These are phyloP conservation scores for Holtermannia corniformis DNA, from an alignment of 768 basidiomycete genomes.

Conservation along the genomic window DNA sequence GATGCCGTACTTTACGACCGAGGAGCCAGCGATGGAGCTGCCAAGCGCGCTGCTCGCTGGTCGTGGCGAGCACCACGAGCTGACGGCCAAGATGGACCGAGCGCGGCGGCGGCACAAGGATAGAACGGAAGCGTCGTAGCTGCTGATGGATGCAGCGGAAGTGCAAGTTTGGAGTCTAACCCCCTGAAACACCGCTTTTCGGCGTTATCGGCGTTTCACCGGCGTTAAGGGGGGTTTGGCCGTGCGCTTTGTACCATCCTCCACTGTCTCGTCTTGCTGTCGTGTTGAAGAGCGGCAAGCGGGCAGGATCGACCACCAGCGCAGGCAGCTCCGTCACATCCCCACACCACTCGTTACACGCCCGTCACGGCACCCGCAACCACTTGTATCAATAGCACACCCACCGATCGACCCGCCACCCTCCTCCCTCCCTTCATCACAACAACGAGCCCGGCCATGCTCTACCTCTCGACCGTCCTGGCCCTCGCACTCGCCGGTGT, in stretches of 20 bases:
- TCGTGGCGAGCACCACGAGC: conserved; percentile 95
- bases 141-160: not conserved
- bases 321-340: not conserved
- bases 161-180: not conserved
- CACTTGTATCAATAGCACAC: not conserved
- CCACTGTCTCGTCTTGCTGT: no score
- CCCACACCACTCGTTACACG: not conserved
- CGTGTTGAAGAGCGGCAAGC: no score
- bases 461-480: not conserved
- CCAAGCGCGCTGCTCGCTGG: conserved; percentile 63
- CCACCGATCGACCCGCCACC: not conserved
- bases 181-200: no score
- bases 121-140: not conserved
- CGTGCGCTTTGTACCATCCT: no score
- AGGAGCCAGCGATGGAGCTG: conserved; percentile 61
- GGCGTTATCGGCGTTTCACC: no score
- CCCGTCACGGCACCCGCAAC: not conserved
- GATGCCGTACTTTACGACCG: conserved; percentile 71
- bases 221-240: no score
- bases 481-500: conserved; percentile 3
- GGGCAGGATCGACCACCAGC: no score
- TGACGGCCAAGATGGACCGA: conserved; percentile 86
- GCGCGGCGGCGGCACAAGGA: conserved; percentile 44
- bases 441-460: not conserved
- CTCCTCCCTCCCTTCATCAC: not conserved